Percentiles rank a stretch among this genome's conserved stretches.
phyloP scores from a whole-genome alignment of 352 stramenopile species.

The Phytophthora crassamura region DNA sequence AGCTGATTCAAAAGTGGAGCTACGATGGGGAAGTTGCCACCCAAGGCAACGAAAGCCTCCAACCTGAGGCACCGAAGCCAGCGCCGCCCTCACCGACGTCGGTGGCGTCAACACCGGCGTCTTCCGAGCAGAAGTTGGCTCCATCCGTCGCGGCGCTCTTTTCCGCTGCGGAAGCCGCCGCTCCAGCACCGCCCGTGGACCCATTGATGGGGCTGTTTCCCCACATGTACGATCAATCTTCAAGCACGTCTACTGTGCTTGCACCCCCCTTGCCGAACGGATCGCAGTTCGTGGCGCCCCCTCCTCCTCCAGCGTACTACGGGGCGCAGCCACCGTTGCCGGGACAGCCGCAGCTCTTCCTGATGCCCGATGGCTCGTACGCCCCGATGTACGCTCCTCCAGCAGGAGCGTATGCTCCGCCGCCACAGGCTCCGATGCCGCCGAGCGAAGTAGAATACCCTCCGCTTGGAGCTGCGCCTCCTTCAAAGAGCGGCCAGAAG shows the following conservation, averaged over 20 bases:
- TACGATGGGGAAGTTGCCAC: constrained; percentile 37
- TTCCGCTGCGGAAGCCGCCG: constrained; percentile 31
- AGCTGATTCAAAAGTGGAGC: constrained; percentile 71
- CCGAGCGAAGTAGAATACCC: constrained; percentile 41
- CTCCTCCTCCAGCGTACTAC: constrained; percentile 31
- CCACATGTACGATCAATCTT: constrained; percentile 49
- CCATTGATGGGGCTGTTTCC: constrained; percentile 59
- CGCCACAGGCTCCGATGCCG: constrained; percentile 21
- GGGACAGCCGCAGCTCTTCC: constrained; percentile 36
- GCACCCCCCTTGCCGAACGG: constrained; percentile 37
- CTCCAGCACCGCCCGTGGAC: constrained; percentile 18
- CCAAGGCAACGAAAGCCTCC: constrained; percentile 9
- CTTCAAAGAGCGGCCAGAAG: constrained; percentile 24
- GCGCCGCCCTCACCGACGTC: constrained; percentile 1
- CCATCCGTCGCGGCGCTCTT: constrained; percentile 58
- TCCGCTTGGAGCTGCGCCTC: constrained; percentile 25
- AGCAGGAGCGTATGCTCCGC: constrained; percentile 13
- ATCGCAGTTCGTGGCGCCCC: constrained; percentile 25
- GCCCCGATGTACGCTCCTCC: constrained; percentile 35
- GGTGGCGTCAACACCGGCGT: constrained; percentile 6
- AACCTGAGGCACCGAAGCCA: constrained; percentile 1
- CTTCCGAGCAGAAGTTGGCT: constrained; percentile 32
- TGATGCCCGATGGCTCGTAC: constrained; percentile 44
- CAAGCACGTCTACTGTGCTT: constrained; percentile 30
- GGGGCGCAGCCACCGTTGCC: constrained; percentile 23